Conservation (phyloP, 1,284 basidiomycete species). For the Thecaphora thlaspeos region DNA sequence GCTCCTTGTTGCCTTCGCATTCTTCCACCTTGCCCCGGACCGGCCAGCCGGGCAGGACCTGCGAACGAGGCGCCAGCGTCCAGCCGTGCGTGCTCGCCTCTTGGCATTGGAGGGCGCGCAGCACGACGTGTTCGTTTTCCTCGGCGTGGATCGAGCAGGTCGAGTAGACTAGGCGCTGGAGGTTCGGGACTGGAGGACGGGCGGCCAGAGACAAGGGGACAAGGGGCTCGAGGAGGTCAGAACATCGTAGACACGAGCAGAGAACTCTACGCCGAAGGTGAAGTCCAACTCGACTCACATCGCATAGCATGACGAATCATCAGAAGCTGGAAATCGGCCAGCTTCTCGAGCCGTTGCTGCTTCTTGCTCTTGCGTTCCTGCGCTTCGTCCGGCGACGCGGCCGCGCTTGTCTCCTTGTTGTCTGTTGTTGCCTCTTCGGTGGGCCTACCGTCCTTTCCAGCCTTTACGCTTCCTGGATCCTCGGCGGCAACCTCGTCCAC, state of each 20-base stretch:
- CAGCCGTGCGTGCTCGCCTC: constrained; percentile 36
- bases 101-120: constrained; percentile 53
- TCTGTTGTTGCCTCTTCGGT: too few relatives aligned
- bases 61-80: constrained; percentile 27
- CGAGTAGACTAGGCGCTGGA: constrained; percentile 82
- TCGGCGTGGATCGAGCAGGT: constrained; percentile 88
- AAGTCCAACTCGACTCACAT: too few relatives aligned
- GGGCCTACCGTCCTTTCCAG: too few relatives aligned
- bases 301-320: constrained; percentile 95
- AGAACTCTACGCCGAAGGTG: constrained; percentile 1
- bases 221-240: too few relatives aligned
- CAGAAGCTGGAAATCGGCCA: constrained; percentile 67
- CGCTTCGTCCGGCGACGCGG: constrained; percentile 1
- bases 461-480: constrained; percentile 2
- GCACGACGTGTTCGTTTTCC: constrained; percentile 85
- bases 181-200: constrained; percentile 62
- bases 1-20: constrained; percentile 11
- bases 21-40: constrained; percentile 28
- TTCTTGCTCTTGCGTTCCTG: constrained; percentile 5
- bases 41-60: constrained; percentile 45
- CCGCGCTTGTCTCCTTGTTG: constrained; percentile 19
- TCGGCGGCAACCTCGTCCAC: background rate
- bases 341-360: constrained; percentile 12
- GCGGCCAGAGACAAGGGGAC: background rate
- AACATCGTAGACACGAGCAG: background rate